Base-by-base conservation (phyloP, 257 asterid genomes). In the Nicotiana benthamiana region DNA sequence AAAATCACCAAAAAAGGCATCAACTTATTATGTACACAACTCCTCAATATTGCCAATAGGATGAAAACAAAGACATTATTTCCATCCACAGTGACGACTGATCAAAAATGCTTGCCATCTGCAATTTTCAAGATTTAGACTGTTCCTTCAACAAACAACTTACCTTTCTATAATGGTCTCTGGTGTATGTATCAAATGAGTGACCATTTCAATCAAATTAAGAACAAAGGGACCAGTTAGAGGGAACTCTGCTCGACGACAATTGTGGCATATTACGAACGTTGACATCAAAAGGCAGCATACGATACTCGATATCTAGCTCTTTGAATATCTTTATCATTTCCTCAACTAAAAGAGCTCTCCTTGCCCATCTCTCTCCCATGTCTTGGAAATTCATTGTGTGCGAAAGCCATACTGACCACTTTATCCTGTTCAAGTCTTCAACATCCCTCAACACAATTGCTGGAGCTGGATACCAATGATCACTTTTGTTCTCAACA, bases 311-410 rank as follows among this genome's bases (percentile, higher is more conserved):
- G 16, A 96, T 92, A 46, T 90, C 97, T 16, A 96, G 98, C 57
- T 94, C 97, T 82, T 87, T 80, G 83, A 94, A 92, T 26, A 81
- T 85, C 79, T 87, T 91, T 32, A 96, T 82, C 97, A 94, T 89
- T 83, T 96, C 97, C 88, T 90, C 97, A 0, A 96, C 90, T 40
- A 96, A 86, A 56, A 87, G 89, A 20, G 95, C 87, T 83, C 99
- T 89, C 81, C 99, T 87, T 5, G 66, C 63, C 89, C 89, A 93
- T 83, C 98, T 92, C 88, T 95, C 97, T 4, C 97, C 96, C 98
- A 95, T 95, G 84, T 95, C 94, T 79, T 95, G 97, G 80, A 82
- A 86, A 84, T 95, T 95, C 91, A 95, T 95, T 24, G 75, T 91
- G 89, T 95, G 98, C 0, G 90, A 83, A 26, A 83, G 89, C 97